Evolutionary conservation across 2,329 filamentous ascomycete genomes (phyloP), one percentile per base, ranked within the genome.

Genomic region (Alternaria ventricosa): DNA sequence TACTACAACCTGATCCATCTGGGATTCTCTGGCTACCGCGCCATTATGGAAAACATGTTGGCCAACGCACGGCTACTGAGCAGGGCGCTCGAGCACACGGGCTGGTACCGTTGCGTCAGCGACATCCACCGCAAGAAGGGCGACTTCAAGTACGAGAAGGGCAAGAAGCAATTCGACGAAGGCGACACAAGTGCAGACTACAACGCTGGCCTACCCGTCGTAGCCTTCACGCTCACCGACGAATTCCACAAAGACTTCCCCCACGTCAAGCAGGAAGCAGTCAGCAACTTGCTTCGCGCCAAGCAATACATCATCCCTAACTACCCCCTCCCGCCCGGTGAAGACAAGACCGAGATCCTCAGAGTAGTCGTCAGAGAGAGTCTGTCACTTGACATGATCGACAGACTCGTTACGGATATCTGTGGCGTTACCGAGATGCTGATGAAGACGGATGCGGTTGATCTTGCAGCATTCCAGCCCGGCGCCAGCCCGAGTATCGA

Each of bases 1-100:
- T 92, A 92, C 78, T 92, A 92, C 73, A 92, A 92, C 70, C 82
- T 92, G 12, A 88, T 92, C 63, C 89, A 91, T 66, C 84, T 92
- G 0, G 90, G 90, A 3, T 89, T 88, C 76, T 81, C 82, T 3
- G 90, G 90, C 10, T 93, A 90, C 78, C 84, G 84, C 11, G 80
- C 82, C 25, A 76, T 79, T 28, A 91, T 89, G 87, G 89, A 91
- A 73, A 91, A 90, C 72, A 87, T 87, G 53, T 80, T 92, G 41
- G 77, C 84, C 28, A 92, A 92, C 71, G 89, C 90, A 1, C 84
- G 89, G 2, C 75, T 91, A 2, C 80, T 92, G 13, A 89, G 87
- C 51, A 87, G 89, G 64, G 84, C 85, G 9, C 82, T 92, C 10
- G 90, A 92, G 73, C 84, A 85, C 2, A 91, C 88, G 60, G 87